phyloP scores from a whole-genome alignment of 1,284 basidiomycete genomes.

The Pseudozyma sp. region DNA sequence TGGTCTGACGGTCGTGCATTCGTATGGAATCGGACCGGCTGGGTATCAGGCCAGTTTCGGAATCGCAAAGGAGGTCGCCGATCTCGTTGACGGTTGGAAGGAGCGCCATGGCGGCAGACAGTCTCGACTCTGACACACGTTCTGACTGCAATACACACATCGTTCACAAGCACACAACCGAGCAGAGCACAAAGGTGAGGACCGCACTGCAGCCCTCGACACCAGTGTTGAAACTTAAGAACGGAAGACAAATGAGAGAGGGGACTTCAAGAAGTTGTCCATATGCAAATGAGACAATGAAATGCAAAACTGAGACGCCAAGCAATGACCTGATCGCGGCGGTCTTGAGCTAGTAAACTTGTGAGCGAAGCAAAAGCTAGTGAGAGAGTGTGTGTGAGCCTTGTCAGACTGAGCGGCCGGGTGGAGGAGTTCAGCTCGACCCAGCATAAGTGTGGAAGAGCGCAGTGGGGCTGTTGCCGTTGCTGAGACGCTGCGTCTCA shows the following conservation, averaged over 20 bases:
- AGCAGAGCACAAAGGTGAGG: conserved; percentile 9
- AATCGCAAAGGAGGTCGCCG: conserved; percentile 59
- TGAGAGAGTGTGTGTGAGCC: background rate
- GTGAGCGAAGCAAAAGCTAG: background rate
- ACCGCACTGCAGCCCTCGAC: conserved; percentile 21
- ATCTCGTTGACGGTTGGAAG: conserved; percentile 32
- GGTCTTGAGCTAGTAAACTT: background rate
- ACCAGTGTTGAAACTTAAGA: conserved; percentile 10
- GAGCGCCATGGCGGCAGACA: background rate
- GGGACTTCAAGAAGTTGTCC: too few species aligned
- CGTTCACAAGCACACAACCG: too few species aligned
- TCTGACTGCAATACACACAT: background rate
- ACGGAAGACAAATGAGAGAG: too few species aligned
- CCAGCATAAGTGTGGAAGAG: conserved; percentile 47
- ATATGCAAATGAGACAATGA: background rate
- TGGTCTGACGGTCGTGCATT: conserved; percentile 47
- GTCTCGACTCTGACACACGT: background rate
- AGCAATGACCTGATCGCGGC: conserved; percentile 12
- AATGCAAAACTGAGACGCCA: background rate
- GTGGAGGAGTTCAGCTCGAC: conserved; percentile 6
- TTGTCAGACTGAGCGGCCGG: background rate
- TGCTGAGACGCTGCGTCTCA: conserved; percentile 41
- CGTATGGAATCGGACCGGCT: conserved; percentile 61
- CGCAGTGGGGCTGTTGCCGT: conserved; percentile 45
- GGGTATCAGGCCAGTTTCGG: conserved; percentile 65